Evolutionary conservation across 495 filamentous ascomycete genomes (phyloP).

Genomic region (Xylaria telfairii): DNA sequence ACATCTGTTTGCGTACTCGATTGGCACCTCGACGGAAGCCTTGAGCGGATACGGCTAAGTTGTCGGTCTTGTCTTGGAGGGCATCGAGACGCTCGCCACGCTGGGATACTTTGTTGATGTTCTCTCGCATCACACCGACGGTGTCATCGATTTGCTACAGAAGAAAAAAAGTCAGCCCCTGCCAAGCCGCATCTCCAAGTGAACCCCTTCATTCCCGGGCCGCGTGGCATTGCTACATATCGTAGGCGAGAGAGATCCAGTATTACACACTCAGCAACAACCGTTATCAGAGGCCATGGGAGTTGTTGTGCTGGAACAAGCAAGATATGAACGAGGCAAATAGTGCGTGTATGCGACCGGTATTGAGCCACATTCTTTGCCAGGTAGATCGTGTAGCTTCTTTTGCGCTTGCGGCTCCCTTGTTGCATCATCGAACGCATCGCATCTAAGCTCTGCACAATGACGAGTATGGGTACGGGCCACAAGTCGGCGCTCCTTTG

Average conservation of each 20-base stretch:
- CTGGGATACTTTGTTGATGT: constrained; percentile 90
- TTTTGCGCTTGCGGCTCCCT: neutral
- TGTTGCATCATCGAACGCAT: constrained; percentile 8
- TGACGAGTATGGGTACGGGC: neutral
- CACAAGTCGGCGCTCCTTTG: neutral
- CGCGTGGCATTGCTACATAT: neutral
- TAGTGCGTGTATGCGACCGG: neutral
- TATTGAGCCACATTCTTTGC: neutral
- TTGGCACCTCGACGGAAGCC: constrained; percentile 96
- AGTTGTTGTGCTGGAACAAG: neutral
- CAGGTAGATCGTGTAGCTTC: neutral
- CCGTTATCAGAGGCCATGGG: neutral
- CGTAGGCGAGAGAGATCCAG: neutral
- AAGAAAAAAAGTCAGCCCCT: constrained; percentile 36
- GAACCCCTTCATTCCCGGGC: neutral
- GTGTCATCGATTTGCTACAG: constrained; percentile 94
- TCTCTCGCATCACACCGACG: constrained; percentile 89
- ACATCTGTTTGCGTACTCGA: constrained; percentile 90
- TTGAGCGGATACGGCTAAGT: constrained; percentile 86
- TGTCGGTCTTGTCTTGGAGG: constrained; percentile 95
- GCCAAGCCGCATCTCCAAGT: neutral
- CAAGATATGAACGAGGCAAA: neutral
- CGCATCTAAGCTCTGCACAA: neutral
- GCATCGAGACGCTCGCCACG: constrained; percentile 89
- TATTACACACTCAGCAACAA: neutral